A percentile compares a stretch with the other conserved stretches of the same genome.
These are phyloP conservation scores for Fusarium napiforme DNA, from an alignment of 2,329 filamentous ascomycete species.

Conservation along the genomic window DNA sequence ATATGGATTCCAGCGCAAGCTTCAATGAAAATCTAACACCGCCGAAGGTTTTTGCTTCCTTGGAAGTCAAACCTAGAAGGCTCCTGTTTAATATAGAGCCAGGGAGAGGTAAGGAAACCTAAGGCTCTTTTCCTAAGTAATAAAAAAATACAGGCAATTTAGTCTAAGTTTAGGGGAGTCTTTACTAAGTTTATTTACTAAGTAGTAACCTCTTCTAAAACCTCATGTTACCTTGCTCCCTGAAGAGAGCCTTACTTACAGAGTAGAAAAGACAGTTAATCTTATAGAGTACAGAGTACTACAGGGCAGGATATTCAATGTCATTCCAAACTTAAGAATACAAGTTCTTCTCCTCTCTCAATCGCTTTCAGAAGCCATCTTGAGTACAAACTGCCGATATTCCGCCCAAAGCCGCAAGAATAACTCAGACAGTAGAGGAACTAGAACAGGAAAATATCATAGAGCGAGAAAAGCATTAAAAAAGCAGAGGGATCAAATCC, in stretches of 20 bases:
- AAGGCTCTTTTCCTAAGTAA: too few species aligned
- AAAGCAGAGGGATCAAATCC: not conserved
- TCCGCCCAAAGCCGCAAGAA: not conserved
- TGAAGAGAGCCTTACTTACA: not conserved
- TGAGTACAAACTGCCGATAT: not conserved
- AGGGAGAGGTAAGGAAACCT: too few species aligned
- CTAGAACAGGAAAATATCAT: not conserved
- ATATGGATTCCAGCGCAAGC: not conserved
- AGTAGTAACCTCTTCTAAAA: too few species aligned
- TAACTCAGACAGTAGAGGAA: not conserved
- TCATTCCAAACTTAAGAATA: not conserved
- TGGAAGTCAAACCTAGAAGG: not conserved
- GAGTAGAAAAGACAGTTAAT: not conserved
- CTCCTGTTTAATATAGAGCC: accelerated
- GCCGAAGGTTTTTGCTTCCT: not conserved
- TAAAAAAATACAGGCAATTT: too few species aligned
- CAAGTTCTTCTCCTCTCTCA: not conserved
- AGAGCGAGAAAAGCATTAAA: not conserved
- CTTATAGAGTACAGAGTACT: not conserved
- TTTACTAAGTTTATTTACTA: too few species aligned
- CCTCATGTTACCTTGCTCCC: too few species aligned
- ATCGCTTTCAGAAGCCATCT: not conserved
- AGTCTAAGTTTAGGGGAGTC: too few species aligned
- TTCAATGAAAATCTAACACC: not conserved
- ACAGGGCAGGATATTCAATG: accelerated